Conservation (phyloP, 768 basidiomycete species). For the Phanerochaete carnosa region DNA sequence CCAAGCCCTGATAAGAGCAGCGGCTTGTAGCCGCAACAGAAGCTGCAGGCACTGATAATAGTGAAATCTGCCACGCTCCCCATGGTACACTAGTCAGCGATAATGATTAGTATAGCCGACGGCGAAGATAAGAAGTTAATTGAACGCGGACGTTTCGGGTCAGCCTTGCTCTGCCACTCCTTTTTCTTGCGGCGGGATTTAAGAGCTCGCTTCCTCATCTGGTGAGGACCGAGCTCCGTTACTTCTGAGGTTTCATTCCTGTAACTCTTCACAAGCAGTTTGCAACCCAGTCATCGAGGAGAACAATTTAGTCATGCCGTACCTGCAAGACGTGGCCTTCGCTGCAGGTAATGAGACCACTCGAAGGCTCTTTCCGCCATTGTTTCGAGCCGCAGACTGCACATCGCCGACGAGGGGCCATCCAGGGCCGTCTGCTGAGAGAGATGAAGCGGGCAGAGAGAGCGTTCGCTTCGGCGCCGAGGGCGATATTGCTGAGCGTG, state of each 20-base stretch:
- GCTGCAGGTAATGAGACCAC: conserved; percentile 80
- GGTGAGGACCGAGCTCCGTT: conserved; percentile 60
- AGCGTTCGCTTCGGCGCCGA: background rate
- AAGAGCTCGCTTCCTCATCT: conserved; percentile 60
- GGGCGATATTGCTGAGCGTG: background rate
- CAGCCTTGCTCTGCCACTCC: conserved; percentile 44
- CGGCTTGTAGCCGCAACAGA: conserved; percentile 73
- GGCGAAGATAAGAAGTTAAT: conserved; percentile 15
- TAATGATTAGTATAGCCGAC: background rate
- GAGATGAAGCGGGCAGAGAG: background rate
- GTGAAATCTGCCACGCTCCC: conserved; percentile 70
- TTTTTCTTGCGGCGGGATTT: conserved; percentile 57
- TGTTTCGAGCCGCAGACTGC: conserved; percentile 77
- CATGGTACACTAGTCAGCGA: conserved; percentile 69
- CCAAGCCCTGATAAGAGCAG: conserved; percentile 59
- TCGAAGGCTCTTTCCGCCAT: conserved; percentile 84
- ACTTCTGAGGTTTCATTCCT: conserved; percentile 74
- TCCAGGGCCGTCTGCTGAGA: conserved; percentile 19
- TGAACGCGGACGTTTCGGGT: conserved; percentile 53
- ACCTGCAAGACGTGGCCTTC: conserved; percentile 93
- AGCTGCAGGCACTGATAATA: conserved; percentile 86
- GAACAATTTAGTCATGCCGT: background rate
- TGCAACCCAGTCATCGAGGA: background rate
- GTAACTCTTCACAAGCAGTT: conserved; percentile 55
- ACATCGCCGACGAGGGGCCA: conserved; percentile 68